These are phyloP conservation scores for Crotalaria pallida DNA, from an alignment of 306 rosid species.

Conservation along the genomic window DNA sequence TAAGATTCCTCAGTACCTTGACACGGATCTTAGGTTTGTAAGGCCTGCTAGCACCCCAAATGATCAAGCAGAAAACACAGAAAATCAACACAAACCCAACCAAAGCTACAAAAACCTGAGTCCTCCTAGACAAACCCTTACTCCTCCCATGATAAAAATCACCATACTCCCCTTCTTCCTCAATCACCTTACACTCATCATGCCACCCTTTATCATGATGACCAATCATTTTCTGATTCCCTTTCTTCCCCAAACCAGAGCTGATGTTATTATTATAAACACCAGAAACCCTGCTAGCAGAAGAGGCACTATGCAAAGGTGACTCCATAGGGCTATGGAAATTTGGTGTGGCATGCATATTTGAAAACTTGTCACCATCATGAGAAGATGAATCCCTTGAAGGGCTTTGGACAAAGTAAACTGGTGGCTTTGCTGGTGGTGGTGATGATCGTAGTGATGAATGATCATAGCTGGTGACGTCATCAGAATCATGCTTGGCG, in stretches of 20 bases:
- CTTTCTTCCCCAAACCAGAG: constrained; percentile 34
- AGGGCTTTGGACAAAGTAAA: constrained; percentile 74
- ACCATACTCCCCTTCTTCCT: constrained; percentile 59
- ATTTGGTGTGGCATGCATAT: constrained; percentile 51
- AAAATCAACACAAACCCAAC: constrained; percentile 50
- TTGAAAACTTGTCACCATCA: constrained; percentile 67
- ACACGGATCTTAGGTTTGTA: constrained; percentile 46
- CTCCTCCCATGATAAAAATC: constrained; percentile 15
- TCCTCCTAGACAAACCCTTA: constrained; percentile 45
- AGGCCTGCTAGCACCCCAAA: constrained; percentile 65
- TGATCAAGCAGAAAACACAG: constrained; percentile 57
- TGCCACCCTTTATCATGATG: constrained; percentile 63
- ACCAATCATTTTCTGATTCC: constrained; percentile 25
- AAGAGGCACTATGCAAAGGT: constrained; percentile 65
- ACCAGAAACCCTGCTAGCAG: constrained; percentile 68
- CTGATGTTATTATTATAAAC: too few species aligned
- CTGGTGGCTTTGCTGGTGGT: constrained; percentile 49
- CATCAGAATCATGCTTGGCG: constrained; percentile 70
- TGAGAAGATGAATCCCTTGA: constrained; percentile 52
- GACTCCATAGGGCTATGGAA: constrained; percentile 57
- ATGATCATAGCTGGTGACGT: constrained; percentile 58
- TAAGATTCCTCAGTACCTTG: constrained; percentile 46
- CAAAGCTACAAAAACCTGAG: constrained; percentile 45
- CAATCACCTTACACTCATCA: constrained; percentile 55
- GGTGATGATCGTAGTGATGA: constrained; percentile 49